phyloP scores from a whole-genome alignment of 768 basidiomycete genomes.

The Tulasnella sp. region DNA sequence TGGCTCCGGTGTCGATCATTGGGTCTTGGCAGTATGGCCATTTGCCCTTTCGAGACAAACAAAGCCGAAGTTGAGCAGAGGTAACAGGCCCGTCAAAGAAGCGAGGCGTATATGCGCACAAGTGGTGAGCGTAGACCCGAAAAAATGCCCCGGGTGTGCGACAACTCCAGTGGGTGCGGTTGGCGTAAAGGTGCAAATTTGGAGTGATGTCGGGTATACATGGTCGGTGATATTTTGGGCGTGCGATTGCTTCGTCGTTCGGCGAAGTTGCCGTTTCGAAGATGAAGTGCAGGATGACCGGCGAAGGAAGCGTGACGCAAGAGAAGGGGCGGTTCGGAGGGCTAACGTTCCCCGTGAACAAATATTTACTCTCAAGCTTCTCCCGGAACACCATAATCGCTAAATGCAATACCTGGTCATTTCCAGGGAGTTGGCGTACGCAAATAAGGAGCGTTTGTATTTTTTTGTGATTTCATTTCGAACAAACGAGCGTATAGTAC shows the following conservation, averaged over 20 bases:
- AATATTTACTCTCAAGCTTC: background rate
- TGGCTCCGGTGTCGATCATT: background rate
- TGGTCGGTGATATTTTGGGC: background rate
- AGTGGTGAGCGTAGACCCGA: background rate
- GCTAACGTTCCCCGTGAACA: background rate
- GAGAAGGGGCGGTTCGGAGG: background rate
- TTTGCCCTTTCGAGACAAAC: background rate
- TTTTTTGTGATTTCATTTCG: too few species aligned
- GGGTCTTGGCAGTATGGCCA: too few species aligned
- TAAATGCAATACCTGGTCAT: too few species aligned
- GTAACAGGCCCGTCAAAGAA: background rate
- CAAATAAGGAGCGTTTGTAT: too few species aligned
- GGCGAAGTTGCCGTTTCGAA: background rate
- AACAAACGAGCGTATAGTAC: too few species aligned
- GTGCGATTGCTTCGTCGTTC: background rate
- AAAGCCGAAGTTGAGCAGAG: slow-evolving; percentile 1
- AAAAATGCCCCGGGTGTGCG: background rate
- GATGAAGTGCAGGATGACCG: background rate
- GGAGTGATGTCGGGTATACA: background rate
- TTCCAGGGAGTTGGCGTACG: too few species aligned
- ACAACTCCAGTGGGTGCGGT: background rate
- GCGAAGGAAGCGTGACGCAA: background rate
- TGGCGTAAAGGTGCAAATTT: background rate
- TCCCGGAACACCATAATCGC: too few species aligned
- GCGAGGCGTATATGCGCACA: background rate